Evolutionary conservation across 306 rosid species (phyloP).

Genomic region (Trifolium dubium): DNA sequence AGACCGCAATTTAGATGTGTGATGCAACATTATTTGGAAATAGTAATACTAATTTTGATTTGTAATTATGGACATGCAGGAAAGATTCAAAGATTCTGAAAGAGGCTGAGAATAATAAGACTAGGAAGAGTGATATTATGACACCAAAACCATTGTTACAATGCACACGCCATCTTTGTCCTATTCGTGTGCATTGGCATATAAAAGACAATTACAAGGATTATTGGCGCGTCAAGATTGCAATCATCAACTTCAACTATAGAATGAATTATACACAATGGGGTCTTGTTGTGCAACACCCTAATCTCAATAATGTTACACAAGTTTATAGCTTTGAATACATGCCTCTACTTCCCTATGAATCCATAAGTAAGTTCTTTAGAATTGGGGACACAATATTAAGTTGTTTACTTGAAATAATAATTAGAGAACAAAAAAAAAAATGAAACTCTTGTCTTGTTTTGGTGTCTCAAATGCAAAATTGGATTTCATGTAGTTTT

Average conservation of each 20-base stretch:
- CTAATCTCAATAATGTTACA: constrained; percentile 88
- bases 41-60: constrained; percentile 18
- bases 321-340: constrained; percentile 91
- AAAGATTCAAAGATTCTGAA: constrained; percentile 59
- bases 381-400: too few relatives aligned
- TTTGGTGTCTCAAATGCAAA: too few relatives aligned
- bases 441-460: too few relatives aligned
- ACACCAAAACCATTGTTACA: constrained; percentile 71
- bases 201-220: constrained; percentile 77
- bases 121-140: constrained; percentile 56
- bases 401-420: too few relatives aligned
- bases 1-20: too few relatives aligned
- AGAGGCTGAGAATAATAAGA: constrained; percentile 48
- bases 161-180: constrained; percentile 92
- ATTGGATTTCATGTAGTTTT: too few relatives aligned
- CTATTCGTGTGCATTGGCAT: constrained; percentile 87
- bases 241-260: constrained; percentile 80
- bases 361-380: constrained; percentile 74
- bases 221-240: constrained; percentile 86
- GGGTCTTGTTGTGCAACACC: constrained; percentile 88
- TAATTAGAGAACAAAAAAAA: too few relatives aligned
- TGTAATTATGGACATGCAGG: constrained; percentile 49
- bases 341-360: constrained; percentile 81
- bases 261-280: constrained; percentile 74
- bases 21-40: too few relatives aligned